A percentile compares a stretch with the other conserved stretches of the same genome.
Evolutionary conservation across 2,329 filamentous ascomycete species (phyloP).

Genomic region (Phialophora verrucosa): DNA sequence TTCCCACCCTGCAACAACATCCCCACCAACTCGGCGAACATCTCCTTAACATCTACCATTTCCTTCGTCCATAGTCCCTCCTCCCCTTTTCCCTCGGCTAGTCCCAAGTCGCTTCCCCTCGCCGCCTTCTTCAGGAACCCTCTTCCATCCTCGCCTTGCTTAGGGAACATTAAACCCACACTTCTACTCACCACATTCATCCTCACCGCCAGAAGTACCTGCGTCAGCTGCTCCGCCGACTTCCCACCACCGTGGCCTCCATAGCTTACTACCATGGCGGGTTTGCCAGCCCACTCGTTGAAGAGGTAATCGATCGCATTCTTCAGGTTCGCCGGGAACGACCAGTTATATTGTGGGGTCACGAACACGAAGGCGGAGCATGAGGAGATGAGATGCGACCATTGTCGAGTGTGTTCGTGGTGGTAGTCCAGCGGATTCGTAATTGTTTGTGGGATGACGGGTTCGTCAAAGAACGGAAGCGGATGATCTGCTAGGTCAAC

Average conservation of each 20-base stretch:
- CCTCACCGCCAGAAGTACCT: conserved; percentile 45
- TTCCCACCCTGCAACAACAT: neutral
- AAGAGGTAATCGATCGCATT: conserved; percentile 68
- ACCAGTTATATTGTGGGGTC: conserved; percentile 60
- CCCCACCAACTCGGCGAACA: conserved; percentile 28
- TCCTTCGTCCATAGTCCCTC: conserved; percentile 28
- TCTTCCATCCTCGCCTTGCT: conserved; percentile 23
- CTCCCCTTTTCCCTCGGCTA: conserved; percentile 16
- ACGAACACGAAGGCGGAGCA: conserved; percentile 52
- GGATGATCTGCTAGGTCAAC: conserved; percentile 44
- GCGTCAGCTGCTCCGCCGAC: conserved; percentile 45
- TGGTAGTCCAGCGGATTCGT: conserved; percentile 44
- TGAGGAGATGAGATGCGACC: conserved; percentile 46
- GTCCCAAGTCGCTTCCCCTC: conserved; percentile 40
- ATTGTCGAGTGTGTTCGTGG: conserved; percentile 46
- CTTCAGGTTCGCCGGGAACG: conserved; percentile 61
- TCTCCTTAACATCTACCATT: conserved; percentile 15
- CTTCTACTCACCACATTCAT: conserved; percentile 45
- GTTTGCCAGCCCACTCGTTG: conserved; percentile 64
- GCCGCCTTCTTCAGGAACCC: conserved; percentile 37
- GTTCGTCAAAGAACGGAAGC: conserved; percentile 49
- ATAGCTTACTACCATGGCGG: conserved; percentile 61
- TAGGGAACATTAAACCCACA: conserved; percentile 43
- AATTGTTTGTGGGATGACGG: conserved; percentile 47
- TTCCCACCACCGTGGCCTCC: conserved; percentile 54